Evolutionary conservation across 2,329 filamentous ascomycete species (phyloP).

Genomic region (Raffaelea deltoideospora): DNA sequence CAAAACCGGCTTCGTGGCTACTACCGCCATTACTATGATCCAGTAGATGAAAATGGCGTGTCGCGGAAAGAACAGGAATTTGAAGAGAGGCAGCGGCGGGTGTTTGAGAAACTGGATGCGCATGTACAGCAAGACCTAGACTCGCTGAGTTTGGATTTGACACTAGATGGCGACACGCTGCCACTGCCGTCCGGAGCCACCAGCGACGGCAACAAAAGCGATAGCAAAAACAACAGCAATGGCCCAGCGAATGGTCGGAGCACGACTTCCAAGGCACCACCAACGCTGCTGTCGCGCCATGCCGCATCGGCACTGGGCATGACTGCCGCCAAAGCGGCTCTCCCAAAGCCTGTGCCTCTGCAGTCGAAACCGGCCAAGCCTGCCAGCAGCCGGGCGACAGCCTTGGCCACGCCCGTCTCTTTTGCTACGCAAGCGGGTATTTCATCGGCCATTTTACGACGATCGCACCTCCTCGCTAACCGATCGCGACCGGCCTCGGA

Average conservation of each 20-base stretch:
- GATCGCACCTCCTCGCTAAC: no score
- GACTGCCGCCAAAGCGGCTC: conserved; percentile 10
- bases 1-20: conserved; percentile 47
- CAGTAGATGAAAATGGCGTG: conserved; percentile 53
- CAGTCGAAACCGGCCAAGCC: conserved; percentile 10
- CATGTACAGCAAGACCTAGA: conserved; percentile 53
- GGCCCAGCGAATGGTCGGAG: no score
- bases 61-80: conserved; percentile 46
- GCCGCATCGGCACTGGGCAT: conserved; percentile 39
- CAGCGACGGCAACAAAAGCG: no score
- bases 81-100: conserved; percentile 34
- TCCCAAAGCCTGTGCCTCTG: conserved; percentile 13
- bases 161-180: no score
- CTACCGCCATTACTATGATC: conserved; percentile 44
- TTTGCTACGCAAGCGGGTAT: conserved; percentile 4
- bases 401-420: conserved; percentile 8
- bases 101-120: conserved; percentile 44
- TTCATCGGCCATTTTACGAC: no score
- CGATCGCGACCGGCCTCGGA: no score
- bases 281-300: conserved; percentile 37
- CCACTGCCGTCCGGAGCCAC: no score
- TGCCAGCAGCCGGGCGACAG: conserved; percentile 7
- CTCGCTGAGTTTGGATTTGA: no score
- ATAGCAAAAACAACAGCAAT: no score
- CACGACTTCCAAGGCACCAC: no score